Evolutionary conservation across 2,329 filamentous ascomycete species (phyloP), one percentile per base, ranked within the genome.

Genomic region (Ampelomyces quisqualis): DNA sequence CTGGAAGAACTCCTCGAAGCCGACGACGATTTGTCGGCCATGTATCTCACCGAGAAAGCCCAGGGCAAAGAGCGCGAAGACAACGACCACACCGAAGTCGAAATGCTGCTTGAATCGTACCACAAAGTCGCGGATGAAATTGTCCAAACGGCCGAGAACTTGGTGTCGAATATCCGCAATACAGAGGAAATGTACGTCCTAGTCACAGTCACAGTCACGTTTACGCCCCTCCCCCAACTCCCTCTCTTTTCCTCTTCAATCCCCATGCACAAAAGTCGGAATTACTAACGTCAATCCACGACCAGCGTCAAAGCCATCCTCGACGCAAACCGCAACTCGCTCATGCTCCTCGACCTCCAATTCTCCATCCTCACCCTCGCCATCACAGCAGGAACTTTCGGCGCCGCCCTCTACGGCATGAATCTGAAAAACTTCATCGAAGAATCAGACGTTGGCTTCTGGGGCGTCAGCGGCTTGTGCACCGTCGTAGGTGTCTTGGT

Each of bases 371-470:
- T 90, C 42, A 97, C 93, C 1, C 80, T 98, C 4, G 90, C 90
- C n/a, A 82, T 97, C 33, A 91, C 89, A 39, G 89, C 90, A 64
- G 93, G 93, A 40, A 96, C 93, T 34, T 94, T 97, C 64, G 79
- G 96, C 58, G 94, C 93, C 7, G 90, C 90, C n/a, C 82, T 98
- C n/a, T 98, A 97, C 77, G 93, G 93, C 57, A 97, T 97, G 90
- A 98, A 98, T 73, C 75, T 98, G 51, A 94, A 96, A 66, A 97
- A 97, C 71, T 97, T 96, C 69, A 89, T 97, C 58, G 93, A 98
- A 73, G 91, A 97, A 65, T 90, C 87, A 1, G 81, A 88, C 68
- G 80, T 88, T 68, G 93, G 91, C 8, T 97, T 98, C 67, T 78
- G 77, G 32, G 80, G 80, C 38, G 84, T 98, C 45, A 88, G 85